Evolutionary conservation across 306 rosid species (phyloP), one percentile per base, ranked within the genome.

Genomic region (Quillaja saponaria): DNA sequence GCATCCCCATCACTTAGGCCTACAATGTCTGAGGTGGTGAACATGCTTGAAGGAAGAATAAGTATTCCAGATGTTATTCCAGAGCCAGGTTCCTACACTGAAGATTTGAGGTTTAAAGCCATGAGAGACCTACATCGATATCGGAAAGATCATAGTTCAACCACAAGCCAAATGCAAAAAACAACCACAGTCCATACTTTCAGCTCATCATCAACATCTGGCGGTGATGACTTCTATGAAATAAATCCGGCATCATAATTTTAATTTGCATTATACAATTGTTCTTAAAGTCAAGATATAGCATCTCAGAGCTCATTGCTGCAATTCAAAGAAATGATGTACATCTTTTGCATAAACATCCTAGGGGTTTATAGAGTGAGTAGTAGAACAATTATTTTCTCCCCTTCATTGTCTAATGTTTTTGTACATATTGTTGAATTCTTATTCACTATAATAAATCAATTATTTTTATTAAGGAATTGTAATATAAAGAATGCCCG

Each of bases 81-180:
- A 10, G 82, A 83, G 44, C 79, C 84, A 18, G 73, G 82, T 41
- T 8, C 35, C 49, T 64, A 61, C 17, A 49, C 1, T 31, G 84
- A 73, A 20, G 96, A 88, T 61, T 49, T 88, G 63, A 82, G 92
- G 77, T 88, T 88, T 34, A 85, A 81, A 82, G 87, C 87, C 52
- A 83, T 88, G 77, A 78, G 86, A 73, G 92, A 88, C 74, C 72
- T 83, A 65, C 83, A 71, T 18, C 51, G 58, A 42, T 31, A 65
- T 33, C 34, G 63, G 69, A 34, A 73, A 47, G 56, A 38, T n/a
- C 76, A 66, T 45, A 75, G 82, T 72, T 51, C 14, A 44, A 68
- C 68, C 54, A 70, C n/a, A 64, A 77, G 66, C 76, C 76, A 58
- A 11, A 64, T 73, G 6, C 87, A 72, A 47, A 66, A 56, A 61